Evolutionary conservation across 164 flowering plant species (phyloP), one percentile per base, ranked within the genome.

Genomic region (Echeveria elegans): DNA sequence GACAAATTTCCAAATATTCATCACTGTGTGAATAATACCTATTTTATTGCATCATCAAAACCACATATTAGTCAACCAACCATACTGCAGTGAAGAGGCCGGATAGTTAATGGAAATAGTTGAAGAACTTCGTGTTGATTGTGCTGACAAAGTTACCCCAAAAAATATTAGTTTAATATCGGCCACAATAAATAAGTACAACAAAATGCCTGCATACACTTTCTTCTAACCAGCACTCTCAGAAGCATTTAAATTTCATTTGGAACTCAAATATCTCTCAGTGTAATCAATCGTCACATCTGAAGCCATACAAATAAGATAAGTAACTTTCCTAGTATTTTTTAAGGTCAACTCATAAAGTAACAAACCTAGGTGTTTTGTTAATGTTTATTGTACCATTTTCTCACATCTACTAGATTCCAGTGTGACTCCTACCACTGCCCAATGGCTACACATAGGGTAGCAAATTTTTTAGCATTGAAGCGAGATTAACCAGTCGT

Each of bases 1-100:
- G 97, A 66, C 93, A 86, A 66, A 89, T 89, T 75, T 94, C 98
- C 72, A 94, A 83, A 79, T 94, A 94, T 67, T 90, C 97, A 74
- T 90, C 85, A 78, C 68, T 79, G 71, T 94, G 92, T 1, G 86
- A 77, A 69, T 94, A 76, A 69, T 88, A 94, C 82, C 97, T 93
- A 48, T 19, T 2, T 2, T 11, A 7, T 26, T 56, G 32, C 26
- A 56, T 3, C 5, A 28, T 28, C 61, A 28, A 56, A 0, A 56
- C 1, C 26, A 56, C 15, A 56, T 26, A 26, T 56, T 14, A 56
- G 61, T 56, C 32, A 28, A 15, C 31, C 31, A 56, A 56, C 32
- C 2, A 28, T 29, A 29, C n/a, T n/a, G n/a, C n/a, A n/a, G n/a
- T n/a, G n/a, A 56, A 28, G 61, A 28, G 19, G 18, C 28, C 4